These are phyloP conservation scores for Tillandsia fasciculata DNA, from an alignment of 176 grass and related monocot species.

Conservation along the genomic window DNA sequence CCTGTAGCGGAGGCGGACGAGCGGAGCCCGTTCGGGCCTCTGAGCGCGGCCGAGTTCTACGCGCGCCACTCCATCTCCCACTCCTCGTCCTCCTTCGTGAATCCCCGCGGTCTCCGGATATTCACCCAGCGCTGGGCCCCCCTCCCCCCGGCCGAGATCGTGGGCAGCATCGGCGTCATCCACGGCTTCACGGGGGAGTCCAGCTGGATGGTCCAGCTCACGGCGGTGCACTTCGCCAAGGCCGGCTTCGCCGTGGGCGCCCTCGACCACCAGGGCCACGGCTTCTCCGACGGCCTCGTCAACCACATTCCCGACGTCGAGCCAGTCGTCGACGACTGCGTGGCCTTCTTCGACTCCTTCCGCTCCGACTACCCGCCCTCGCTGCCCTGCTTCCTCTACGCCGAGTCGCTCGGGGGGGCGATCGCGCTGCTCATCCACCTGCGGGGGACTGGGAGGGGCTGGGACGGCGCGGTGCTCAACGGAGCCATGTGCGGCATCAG, in stretches of 20 bases:
- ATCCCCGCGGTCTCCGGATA: constrained; percentile 50
- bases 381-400: constrained; percentile 75
- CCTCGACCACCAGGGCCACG: constrained; percentile 85
- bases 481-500: constrained; percentile 89
- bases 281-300: constrained; percentile 62
- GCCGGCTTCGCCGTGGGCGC: constrained; percentile 66
- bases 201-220: constrained; percentile 59
- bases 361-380: constrained; percentile 56
- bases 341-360: constrained; percentile 63
- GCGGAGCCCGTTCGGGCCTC: constrained; percentile 42
- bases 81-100: constrained; percentile 67
- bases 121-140: constrained; percentile 77
- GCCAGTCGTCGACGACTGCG: constrained; percentile 71
- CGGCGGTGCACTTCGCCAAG: constrained; percentile 63
- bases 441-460: constrained; percentile 23
- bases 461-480: constrained; percentile 67
- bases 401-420: constrained; percentile 81
- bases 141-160: constrained; percentile 14
- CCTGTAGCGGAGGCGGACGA: constrained; percentile 79
- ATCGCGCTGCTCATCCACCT: constrained; percentile 72
- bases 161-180: constrained; percentile 47
- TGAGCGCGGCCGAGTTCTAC: constrained; percentile 60
- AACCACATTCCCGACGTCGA: constrained; percentile 58
- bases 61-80: constrained; percentile 50
- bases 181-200: constrained; percentile 84